Conservation (phyloP, 2,329 filamentous ascomycete genomes). For the Alternaria conjuncta region DNA sequence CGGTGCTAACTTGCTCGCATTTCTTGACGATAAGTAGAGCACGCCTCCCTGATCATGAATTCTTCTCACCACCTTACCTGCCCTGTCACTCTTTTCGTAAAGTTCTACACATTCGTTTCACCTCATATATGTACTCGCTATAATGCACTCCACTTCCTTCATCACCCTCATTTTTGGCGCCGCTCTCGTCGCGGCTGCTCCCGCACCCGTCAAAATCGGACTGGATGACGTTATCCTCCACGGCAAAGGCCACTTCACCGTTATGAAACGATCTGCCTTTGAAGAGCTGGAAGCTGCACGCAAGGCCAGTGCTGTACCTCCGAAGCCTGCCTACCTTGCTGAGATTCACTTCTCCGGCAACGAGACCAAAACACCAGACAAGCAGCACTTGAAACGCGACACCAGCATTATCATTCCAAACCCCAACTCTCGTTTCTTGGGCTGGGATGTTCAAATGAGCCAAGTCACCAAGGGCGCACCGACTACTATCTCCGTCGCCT, state of each 20-base stretch:
- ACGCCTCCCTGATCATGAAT: not conserved
- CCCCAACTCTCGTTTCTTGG: conserved; percentile 39
- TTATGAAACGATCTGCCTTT: conserved; percentile 33
- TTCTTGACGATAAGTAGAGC: not conserved
- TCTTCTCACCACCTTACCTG: not conserved
- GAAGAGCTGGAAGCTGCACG: conserved; percentile 22
- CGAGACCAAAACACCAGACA: not conserved
- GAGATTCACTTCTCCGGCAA: conserved; percentile 16
- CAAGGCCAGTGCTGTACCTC: conserved; percentile 19
- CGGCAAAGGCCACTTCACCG: conserved; percentile 26
- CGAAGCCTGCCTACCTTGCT: conserved; percentile 28
- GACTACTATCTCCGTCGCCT: conserved; percentile 36
- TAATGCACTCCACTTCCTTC: conserved; percentile 28
- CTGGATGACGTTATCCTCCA: conserved; percentile 37
- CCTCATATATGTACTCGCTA: not conserved
- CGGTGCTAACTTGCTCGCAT: not conserved
- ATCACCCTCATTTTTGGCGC: conserved; percentile 22
- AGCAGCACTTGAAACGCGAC: conserved; percentile 19
- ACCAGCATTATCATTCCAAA: conserved; percentile 26
- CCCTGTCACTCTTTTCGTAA: not conserved
- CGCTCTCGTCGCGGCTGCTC: conserved; percentile 22
- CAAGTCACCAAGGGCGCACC: conserved; percentile 42
- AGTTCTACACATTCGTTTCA: conserved; percentile 7
- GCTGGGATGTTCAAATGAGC: conserved; percentile 52
- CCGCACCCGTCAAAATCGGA: conserved; percentile 22